A percentile compares a stretch with the other conserved stretches of the same genome.
phyloP scores from a whole-genome alignment of 805 yeast genomes.

The Pichia cephalocereana region DNA sequence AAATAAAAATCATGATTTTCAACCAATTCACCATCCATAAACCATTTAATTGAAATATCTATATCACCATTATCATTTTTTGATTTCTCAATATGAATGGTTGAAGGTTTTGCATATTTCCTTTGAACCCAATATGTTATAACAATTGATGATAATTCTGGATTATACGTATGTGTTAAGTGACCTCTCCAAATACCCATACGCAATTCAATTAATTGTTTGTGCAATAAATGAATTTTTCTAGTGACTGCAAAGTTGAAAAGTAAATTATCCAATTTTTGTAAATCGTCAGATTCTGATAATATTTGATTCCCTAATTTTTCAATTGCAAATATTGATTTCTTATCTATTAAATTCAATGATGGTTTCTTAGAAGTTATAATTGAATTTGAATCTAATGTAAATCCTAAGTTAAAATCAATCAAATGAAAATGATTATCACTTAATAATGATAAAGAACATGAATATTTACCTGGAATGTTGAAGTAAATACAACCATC shows the following conservation, averaged over 20 bases:
- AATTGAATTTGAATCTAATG: conserved; percentile 29
- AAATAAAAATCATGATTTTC: conserved; percentile 22
- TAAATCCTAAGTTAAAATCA: conserved; percentile 60
- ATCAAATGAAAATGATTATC: conserved; percentile 70
- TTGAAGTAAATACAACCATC: conserved; percentile 71
- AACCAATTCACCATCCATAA: conserved; percentile 37
- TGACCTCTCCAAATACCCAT: conserved; percentile 50
- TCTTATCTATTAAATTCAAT: conserved; percentile 21
- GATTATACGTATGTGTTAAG: conserved; percentile 47
- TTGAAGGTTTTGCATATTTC: conserved; percentile 37
- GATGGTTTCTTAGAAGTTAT: conserved; percentile 13
- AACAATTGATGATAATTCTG: conserved; percentile 43
- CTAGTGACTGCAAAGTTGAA: conserved; percentile 54
- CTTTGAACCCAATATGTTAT: conserved; percentile 59
- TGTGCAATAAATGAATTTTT: conserved; percentile 51
- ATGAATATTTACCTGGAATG: conserved; percentile 56
- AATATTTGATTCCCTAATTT: conserved; percentile 45
- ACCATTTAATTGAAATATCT: conserved; percentile 49
- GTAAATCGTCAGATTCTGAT: conserved; percentile 31
- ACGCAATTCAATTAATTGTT: conserved; percentile 45
- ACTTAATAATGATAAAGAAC: conserved; percentile 66
- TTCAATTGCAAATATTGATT: conserved; percentile 39
- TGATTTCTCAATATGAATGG: conserved; percentile 51
- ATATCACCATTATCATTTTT: conserved; percentile 28
- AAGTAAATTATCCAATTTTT: conserved; percentile 46